Evolutionary conservation across 116 monocot genomes (phyloP).

Genomic region (Dioscorea cayenensis): DNA sequence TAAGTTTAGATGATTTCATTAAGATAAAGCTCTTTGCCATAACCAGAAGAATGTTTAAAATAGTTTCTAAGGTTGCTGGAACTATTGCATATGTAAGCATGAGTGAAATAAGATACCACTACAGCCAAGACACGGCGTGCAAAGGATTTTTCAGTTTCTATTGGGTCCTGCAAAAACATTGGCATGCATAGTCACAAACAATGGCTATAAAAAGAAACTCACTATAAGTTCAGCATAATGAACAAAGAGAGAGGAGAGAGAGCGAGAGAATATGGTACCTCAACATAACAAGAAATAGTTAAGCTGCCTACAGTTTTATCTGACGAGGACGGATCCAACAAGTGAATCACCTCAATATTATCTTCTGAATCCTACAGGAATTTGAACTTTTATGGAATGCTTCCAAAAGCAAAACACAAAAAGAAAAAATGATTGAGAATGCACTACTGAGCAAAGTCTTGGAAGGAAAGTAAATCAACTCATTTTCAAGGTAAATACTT

Average conservation of each 20-base stretch:
- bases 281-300: slow-evolving; percentile 63
- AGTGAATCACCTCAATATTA: slow-evolving; percentile 31
- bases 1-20: no score
- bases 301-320: slow-evolving; percentile 54
- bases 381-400: neutral
- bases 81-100: neutral
- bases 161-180: slow-evolving; percentile 63
- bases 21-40: no score
- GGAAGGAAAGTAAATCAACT: no score
- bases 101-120: slow-evolving; percentile 43
- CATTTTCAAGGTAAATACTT: no score
- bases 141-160: slow-evolving; percentile 81
- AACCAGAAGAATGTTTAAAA: no score
- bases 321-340: slow-evolving; percentile 65
- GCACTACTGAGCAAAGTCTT: no score
- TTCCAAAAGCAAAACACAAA: neutral
- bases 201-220: neutral
- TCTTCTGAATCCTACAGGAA: slow-evolving; percentile 57
- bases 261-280: slow-evolving; percentile 36
- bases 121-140: slow-evolving; percentile 62
- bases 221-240: slow-evolving; percentile 5
- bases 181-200: neutral
- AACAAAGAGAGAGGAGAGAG: slow-evolving; percentile 4
- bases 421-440: neutral
- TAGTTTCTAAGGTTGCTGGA: neutral